These are phyloP conservation scores for Pelargonium australe DNA, from an alignment of 441 rosid species.

Conservation along the genomic window DNA sequence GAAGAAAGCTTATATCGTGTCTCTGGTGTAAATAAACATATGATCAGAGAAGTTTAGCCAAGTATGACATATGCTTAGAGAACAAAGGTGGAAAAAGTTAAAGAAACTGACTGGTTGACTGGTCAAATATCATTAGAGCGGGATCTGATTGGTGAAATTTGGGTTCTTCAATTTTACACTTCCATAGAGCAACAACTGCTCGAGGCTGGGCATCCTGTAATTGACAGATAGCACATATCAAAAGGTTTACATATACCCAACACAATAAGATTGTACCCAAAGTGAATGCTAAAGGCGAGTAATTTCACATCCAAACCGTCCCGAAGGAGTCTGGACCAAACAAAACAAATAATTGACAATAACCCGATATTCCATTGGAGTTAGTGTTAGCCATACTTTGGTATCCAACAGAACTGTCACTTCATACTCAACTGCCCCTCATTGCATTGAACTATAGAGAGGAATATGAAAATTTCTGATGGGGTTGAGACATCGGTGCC, in stretches of 20 bases:
- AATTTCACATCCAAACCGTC: not conserved
- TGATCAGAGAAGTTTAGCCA: slow-evolving; percentile 10
- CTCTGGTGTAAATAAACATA: slow-evolving; percentile 25
- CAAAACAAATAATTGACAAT: too few relatives aligned
- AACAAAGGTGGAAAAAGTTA: too few relatives aligned
- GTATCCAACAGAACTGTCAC: too few relatives aligned
- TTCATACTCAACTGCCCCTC: too few relatives aligned
- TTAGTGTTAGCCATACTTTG: too few relatives aligned
- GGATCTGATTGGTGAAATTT: slow-evolving; percentile 42
- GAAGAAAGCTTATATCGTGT: slow-evolving; percentile 40
- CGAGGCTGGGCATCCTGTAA: slow-evolving; percentile 57
- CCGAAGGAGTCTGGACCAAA: too few relatives aligned
- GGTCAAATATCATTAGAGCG: slow-evolving; percentile 33
- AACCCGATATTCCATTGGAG: too few relatives aligned
- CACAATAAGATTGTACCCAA: not conserved
- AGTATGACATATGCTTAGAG: too few relatives aligned
- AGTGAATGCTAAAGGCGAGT: not conserved
- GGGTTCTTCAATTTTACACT: slow-evolving; percentile 51
- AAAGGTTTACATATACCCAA: slow-evolving; percentile 6
- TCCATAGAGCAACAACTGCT: slow-evolving; percentile 39
- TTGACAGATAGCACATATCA: slow-evolving; percentile 12
- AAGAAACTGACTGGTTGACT: slow-evolving; percentile 35
- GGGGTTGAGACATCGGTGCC: too few relatives aligned
- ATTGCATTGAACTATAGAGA: too few relatives aligned
- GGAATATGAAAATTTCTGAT: too few relatives aligned